phyloP scores from a whole-genome alignment of 345 rosid species.

The Kandelia obovata region DNA sequence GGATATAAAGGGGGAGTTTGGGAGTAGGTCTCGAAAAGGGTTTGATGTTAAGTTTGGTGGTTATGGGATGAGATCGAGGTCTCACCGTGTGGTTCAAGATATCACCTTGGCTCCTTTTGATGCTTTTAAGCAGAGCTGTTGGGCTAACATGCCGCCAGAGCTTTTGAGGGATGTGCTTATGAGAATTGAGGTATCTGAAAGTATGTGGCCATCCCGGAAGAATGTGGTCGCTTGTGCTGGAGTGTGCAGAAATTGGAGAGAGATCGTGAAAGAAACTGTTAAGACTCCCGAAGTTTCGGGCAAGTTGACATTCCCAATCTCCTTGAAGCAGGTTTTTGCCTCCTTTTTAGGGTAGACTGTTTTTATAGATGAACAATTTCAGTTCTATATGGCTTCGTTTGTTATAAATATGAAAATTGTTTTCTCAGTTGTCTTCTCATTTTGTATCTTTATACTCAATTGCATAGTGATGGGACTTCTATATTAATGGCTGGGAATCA shows the following conservation, averaged over 20 bases:
- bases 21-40: conserved; percentile 9
- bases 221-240: conserved; percentile 86
- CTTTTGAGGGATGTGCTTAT: conserved; percentile 75
- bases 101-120: conserved; percentile 42
- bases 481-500: background rate
- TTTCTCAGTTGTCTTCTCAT: background rate
- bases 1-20: conserved; percentile 10
- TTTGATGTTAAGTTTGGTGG: conserved; percentile 16
- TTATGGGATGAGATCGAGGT: conserved; percentile 40
- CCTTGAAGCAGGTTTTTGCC: conserved; percentile 71
- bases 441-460: background rate
- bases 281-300: conserved; percentile 63
- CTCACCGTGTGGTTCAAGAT: conserved; percentile 81
- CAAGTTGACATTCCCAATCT: conserved; percentile 81
- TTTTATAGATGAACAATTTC: background rate
- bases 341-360: background rate
- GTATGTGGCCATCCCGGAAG: conserved; percentile 68
- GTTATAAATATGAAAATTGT: background rate
- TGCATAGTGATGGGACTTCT: background rate
- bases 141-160: conserved; percentile 96
- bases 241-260: conserved; percentile 94
- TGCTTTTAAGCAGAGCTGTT: conserved; percentile 80
- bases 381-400: background rate
- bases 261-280: conserved; percentile 78
- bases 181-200: conserved; percentile 75